A percentile compares a stretch with the other conserved stretches of the same genome.
Evolutionary conservation across 495 filamentous ascomycete genomes (phyloP).

Genomic region (Cercophora scortea): DNA sequence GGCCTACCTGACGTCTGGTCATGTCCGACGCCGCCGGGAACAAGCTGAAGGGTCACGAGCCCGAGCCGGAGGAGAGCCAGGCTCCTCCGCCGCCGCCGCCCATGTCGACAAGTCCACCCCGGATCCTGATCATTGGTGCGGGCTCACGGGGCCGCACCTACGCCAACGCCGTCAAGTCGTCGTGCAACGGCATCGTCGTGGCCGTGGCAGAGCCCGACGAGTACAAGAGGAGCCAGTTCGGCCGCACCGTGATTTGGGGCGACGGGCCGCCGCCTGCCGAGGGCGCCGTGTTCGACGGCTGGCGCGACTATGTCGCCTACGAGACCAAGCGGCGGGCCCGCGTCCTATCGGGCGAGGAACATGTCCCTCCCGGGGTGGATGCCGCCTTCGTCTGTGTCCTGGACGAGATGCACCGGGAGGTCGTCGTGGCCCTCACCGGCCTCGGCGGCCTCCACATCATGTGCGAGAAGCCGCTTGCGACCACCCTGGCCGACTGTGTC

Average conservation of each 20-base stretch:
- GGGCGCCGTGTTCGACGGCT: constrained; percentile 60
- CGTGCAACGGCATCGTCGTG: constrained; percentile 55
- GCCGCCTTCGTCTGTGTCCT: constrained; percentile 82
- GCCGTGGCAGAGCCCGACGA: constrained; percentile 76
- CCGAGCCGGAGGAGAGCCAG: neutral
- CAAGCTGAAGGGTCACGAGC: no score
- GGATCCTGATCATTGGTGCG: constrained; percentile 77
- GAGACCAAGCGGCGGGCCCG: constrained; percentile 48
- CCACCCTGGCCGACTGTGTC: constrained; percentile 67
- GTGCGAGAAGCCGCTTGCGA: constrained; percentile 90
- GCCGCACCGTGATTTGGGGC: constrained; percentile 62
- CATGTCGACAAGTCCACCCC: constrained; percentile 37
- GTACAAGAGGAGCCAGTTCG: constrained; percentile 66
- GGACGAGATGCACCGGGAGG: constrained; percentile 78
- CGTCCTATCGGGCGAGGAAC: constrained; percentile 25
- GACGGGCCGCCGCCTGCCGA: constrained; percentile 22
- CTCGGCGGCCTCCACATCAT: constrained; percentile 69
- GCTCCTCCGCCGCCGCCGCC: constrained; percentile 7
- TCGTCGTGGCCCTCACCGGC: constrained; percentile 60
- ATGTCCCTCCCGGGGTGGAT: constrained; percentile 54
- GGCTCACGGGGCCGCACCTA: constrained; percentile 78
- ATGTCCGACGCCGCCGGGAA: no score
- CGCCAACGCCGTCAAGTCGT: constrained; percentile 53
- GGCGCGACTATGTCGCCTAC: constrained; percentile 64
- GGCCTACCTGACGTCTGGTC: no score